phyloP scores from a whole-genome alignment of 2,329 filamentous ascomycete species.

The Cercospora brassicicola region DNA sequence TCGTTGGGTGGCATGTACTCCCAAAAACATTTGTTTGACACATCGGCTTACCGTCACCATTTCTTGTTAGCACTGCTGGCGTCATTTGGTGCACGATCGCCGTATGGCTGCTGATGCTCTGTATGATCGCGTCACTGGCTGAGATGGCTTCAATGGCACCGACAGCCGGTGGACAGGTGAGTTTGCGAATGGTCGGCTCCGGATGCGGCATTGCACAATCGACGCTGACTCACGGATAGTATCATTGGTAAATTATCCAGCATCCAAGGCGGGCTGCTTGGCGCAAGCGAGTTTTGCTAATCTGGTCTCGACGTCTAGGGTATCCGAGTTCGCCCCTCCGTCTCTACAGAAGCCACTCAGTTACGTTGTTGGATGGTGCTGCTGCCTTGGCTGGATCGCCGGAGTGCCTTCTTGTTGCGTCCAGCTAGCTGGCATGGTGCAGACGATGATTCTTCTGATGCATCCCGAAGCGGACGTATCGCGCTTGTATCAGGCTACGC shows the following conservation, averaged over 20 bases:
- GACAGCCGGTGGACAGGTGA: constrained; percentile 28
- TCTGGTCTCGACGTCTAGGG: constrained; percentile 25
- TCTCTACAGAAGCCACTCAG: constrained; percentile 47
- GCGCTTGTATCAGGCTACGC: constrained; percentile 35
- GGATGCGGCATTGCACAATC: neutral
- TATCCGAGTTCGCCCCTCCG: constrained; percentile 46
- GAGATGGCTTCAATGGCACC: constrained; percentile 40
- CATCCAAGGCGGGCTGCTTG: neutral
- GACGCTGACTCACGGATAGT: constrained; percentile 24
- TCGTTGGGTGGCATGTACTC: neutral
- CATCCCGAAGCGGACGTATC: constrained; percentile 31
- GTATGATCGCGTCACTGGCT: constrained; percentile 37
- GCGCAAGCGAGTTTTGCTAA: neutral
- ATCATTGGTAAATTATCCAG: constrained; percentile 27
- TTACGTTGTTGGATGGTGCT: constrained; percentile 49
- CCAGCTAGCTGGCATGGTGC: constrained; percentile 36
- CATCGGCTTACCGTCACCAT: neutral
- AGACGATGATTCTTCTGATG: constrained; percentile 36
- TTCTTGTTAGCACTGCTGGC: constrained; percentile 13
- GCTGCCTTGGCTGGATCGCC: constrained; percentile 39
- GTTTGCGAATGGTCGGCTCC: neutral
- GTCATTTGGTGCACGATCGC: constrained; percentile 38
- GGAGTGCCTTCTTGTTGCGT: constrained; percentile 36
- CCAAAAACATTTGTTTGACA: neutral
- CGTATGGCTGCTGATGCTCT: constrained; percentile 38